Evolutionary conservation across 768 basidiomycete genomes (phyloP).

Genomic region (Rhodosporidiobolus sp.): DNA sequence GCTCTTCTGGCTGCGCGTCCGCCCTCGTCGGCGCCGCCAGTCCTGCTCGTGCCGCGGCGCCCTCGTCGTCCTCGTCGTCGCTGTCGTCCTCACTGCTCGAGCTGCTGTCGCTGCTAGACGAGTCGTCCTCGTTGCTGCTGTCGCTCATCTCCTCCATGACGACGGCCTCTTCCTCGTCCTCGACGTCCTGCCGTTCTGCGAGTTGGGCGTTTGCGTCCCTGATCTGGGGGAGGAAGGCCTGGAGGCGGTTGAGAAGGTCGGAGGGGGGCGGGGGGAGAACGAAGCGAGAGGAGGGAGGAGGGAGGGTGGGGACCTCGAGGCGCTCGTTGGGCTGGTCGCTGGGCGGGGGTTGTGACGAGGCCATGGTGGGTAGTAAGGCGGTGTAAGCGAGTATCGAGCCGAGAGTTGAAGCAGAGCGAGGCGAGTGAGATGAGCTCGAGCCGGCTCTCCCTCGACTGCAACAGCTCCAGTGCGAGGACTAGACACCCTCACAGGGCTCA

Average conservation of each 20-base stretch:
- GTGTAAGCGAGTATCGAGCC: not conserved
- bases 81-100: not conserved
- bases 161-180: conserved; percentile 25
- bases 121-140: conserved; percentile 15
- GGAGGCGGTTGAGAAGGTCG: conserved; percentile 35
- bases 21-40: too few species aligned
- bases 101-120: conserved; percentile 3
- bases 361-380: not conserved
- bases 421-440: too few species aligned
- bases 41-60: not conserved
- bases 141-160: conserved; percentile 31
- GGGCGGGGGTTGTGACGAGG: not conserved
- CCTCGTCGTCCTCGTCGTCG: not conserved
- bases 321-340: not conserved
- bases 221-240: conserved; percentile 40
- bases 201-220: conserved; percentile 30
- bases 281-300: conserved; percentile 31
- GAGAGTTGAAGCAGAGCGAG: not conserved
- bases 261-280: conserved; percentile 39
- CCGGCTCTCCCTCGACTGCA: too few species aligned
- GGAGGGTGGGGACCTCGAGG: conserved; percentile 32
- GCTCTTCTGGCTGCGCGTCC: not conserved
- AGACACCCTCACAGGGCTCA: too few species aligned
- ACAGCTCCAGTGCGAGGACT: too few species aligned
- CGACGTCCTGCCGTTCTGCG: not conserved